Base-by-base conservation (phyloP, 768 basidiomycete genomes). In the Brasilioporus rufonigricans region DNA sequence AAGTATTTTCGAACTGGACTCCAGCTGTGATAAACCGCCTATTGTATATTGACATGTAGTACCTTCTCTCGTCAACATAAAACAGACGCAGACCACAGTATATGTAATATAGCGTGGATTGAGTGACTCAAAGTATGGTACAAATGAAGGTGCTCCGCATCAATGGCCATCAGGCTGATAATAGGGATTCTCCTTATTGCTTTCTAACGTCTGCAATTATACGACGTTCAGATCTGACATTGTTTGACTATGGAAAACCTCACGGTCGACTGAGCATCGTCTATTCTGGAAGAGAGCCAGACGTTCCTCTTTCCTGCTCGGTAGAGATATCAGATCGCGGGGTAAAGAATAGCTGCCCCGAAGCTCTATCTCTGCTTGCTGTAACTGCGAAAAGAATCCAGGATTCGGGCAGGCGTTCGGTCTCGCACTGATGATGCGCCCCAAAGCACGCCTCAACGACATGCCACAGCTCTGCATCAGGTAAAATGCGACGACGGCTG, bases 271-370 rank as follows among this genome's bases (percentile, higher is more conserved):
- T 3, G 16, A 14, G 1, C 35, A 13, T 36, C 35, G 35, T 14
- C 35, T 18, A 29, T 57, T 47, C 10, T 18, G 43, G n/a, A 58
- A 58, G 23, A 58, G 44, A 0, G 57, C 56, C 27, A 47, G 23
- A 18, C 44, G 44, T 1, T 45, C 57, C 32, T 59, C 58, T 29
- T 53, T 57, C 36, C 46, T 57, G 14, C 19, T 41, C 0, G 57
- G 57, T 9, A 59, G 51, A 29, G 46, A 21, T 3, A 0, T 13
- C 23, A 60, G 4, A n/a, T n/a, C 9, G 1, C 31, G 21, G 1
- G 43, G 41, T 9, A 56, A 33, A 3, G 50, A 59, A 32, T 24
- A 53, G 3, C 12, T 26, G 0, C 50, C 57, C 19, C 57, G 50
- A 0, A 26, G n/a, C 27, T 48, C 36, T 3, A 53, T 3, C 43